Conservation (phyloP, 306 rosid species). For the Gastrolobium villosum region DNA sequence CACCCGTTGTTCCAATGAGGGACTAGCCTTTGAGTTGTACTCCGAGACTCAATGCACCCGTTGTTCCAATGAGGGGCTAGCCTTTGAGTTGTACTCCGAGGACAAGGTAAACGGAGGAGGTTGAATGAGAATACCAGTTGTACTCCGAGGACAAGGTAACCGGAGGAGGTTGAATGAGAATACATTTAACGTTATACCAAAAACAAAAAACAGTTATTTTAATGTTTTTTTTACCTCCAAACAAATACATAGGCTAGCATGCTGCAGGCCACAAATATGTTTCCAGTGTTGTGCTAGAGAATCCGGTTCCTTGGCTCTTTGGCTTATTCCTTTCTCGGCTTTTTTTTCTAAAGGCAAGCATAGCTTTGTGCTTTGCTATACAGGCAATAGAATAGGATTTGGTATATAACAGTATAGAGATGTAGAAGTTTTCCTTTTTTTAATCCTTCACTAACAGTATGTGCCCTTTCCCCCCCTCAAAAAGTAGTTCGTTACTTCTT, state of each 20-base stretch:
- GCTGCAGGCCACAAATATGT: conserved; percentile 38
- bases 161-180: no score
- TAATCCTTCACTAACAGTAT: conserved; percentile 2
- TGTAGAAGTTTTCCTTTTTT: conserved; percentile 29
- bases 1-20: no score
- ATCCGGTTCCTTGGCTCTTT: conserved; percentile 44
- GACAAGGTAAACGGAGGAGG: no score
- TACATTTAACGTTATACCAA: no score
- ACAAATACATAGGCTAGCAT: not conserved
- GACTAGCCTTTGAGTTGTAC: no score
- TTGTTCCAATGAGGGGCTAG: no score
- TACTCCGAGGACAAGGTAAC: no score
- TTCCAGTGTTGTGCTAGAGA: conserved; percentile 46
- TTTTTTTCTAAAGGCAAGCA: conserved; percentile 38
- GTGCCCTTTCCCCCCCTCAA: conserved; percentile 19
- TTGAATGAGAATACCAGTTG: no score
- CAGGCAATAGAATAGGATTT: not conserved
- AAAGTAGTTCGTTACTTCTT: conserved; percentile 41
- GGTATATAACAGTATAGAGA: conserved; percentile 2
- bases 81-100: no score
- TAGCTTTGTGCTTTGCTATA: conserved; percentile 40
- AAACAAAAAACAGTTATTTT: no score
- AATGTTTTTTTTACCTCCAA: no score
- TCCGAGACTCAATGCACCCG: no score
- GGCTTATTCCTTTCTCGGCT: conserved; percentile 47